Conservation (phyloP, 1,284 basidiomycete genomes). For the Sparassis latifolia region DNA sequence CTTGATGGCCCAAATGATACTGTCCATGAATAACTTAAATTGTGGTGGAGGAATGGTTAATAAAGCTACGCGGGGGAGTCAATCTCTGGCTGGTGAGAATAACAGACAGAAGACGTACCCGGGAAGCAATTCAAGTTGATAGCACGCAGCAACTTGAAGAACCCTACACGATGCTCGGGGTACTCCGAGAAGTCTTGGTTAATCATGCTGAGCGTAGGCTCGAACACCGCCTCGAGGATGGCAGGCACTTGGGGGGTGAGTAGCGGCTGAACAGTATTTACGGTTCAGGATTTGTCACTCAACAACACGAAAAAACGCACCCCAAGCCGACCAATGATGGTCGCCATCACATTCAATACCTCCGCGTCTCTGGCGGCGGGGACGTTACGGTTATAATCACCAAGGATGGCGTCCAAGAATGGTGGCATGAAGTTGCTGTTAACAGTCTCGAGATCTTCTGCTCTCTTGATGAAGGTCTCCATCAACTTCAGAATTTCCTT, state of each 20-base stretch:
- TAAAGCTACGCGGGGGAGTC: constrained; percentile 51
- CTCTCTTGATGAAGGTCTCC: constrained; percentile 96
- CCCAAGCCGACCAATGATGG: constrained; percentile 85
- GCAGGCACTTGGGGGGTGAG: constrained; percentile 95
- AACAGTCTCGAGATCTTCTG: constrained; percentile 92
- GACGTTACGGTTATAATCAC: constrained; percentile 95
- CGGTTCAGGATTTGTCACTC: neutral
- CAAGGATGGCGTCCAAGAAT: constrained; percentile 92
- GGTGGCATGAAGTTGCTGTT: constrained; percentile 93
- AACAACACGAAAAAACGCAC: constrained; percentile 39
- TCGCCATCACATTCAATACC: constrained; percentile 96
- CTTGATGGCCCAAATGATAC: constrained; percentile 99
- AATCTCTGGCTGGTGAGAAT: neutral
- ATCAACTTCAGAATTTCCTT: constrained; percentile 97
- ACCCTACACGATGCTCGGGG: constrained; percentile 95
- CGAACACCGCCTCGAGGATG: constrained; percentile 95
- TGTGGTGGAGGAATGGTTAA: constrained; percentile 84
- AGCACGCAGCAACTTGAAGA: constrained; percentile 93
- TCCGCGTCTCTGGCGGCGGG: constrained; percentile 94
- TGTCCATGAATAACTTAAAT: constrained; percentile 99
- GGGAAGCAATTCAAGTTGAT: constrained; percentile 97
- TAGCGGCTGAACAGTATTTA: constrained; percentile 43
- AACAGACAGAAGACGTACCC: constrained; percentile 39
- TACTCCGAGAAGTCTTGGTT: constrained; percentile 98
- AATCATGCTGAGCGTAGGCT: constrained; percentile 98